Base-by-base conservation (phyloP, 2,329 filamentous ascomycete species). In the Acephala macrosclerotiorum region DNA sequence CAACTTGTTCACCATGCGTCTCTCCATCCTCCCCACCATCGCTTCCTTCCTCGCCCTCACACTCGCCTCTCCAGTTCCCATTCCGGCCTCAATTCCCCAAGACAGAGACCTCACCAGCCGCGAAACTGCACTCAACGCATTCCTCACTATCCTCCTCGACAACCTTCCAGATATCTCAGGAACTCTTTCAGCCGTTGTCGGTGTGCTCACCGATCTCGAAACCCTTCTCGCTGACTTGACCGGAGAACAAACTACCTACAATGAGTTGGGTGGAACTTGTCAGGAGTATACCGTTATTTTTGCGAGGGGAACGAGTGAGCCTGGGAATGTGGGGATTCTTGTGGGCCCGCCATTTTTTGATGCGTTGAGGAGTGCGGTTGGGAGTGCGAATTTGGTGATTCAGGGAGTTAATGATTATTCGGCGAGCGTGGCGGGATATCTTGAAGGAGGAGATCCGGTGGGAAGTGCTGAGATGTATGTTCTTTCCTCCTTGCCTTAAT, bases 231-330 rank as follows among this genome's bases (percentile, higher is more conserved):
- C 69, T 2, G 20, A 49, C 2, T 20, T 73, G 1, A 70, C 70
- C 11, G 71, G 71, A 6, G 60, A 71, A 45, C 64, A 70, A 58
- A 70, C 64, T 0, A 75, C 73, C 1, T 74, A 73, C 57, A 76
- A 76, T 45, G 57, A 74, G 40, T 61, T 75, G 18, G 63, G 66
- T 0, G 58, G 63, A 18, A 22, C 65, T 26, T 76, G 74, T 45
- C 74, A 58, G n/a, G 29, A 64, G 11, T 75, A 76, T 47, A 79
- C 82, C 29, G 80, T 84, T 58, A 80, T 84, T 56, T 84, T 81
- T 67, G 81, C 82, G 11, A 79, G 82, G 55, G 83, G 81, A 26
- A 83, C 82, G 14, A 80, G 79, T 16, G 83, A 85, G 68, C 70
- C 75, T 7, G 83, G 83, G n/a, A 83, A 84, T 72, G 79, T 84